These are phyloP conservation scores for Penicillium salamii DNA, from an alignment of 495 filamentous ascomycete genomes.

Conservation along the genomic window DNA sequence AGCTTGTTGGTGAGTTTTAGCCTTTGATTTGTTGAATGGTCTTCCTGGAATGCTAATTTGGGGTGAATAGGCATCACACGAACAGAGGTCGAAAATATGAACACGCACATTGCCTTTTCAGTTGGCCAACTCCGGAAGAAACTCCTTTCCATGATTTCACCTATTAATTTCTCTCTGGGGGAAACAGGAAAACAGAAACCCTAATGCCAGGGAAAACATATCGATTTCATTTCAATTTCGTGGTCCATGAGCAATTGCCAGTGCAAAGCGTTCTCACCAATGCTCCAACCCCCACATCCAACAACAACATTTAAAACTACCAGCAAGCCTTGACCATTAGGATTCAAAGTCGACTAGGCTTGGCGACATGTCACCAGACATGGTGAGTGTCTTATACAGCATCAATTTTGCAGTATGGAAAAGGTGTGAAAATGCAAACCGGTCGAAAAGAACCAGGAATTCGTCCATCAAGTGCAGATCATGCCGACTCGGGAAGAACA, in stretches of 20 bases:
- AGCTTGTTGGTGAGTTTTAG: background rate
- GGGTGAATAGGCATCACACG: background rate
- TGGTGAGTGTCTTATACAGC: background rate
- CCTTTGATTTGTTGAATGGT: background rate
- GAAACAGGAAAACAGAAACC: background rate
- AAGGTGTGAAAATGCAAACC: background rate
- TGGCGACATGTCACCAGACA: conserved; percentile 7
- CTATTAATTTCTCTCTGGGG: background rate
- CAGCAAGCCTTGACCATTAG: background rate
- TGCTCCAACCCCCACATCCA: conserved; percentile 3
- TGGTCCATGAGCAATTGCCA: conserved; percentile 3
- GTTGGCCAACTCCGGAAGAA: background rate
- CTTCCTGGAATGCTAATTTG: background rate
- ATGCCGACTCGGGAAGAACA: background rate
- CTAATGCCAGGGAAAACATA: background rate
- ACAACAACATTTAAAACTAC: conserved; percentile 8
- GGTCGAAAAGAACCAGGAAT: conserved; percentile 1
- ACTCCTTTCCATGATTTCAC: conserved; percentile 1
- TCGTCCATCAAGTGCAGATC: conserved; percentile 4
- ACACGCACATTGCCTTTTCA: conserved; percentile 1
- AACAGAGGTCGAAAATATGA: conserved; percentile 5
- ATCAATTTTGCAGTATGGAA: conserved; percentile 5
- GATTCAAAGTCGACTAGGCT: background rate
- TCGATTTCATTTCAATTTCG: conserved; percentile 2
- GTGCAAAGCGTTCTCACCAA: conserved; percentile 3